phyloP scores from a whole-genome alignment of 306 rosid species.

The Corylus avellana region DNA sequence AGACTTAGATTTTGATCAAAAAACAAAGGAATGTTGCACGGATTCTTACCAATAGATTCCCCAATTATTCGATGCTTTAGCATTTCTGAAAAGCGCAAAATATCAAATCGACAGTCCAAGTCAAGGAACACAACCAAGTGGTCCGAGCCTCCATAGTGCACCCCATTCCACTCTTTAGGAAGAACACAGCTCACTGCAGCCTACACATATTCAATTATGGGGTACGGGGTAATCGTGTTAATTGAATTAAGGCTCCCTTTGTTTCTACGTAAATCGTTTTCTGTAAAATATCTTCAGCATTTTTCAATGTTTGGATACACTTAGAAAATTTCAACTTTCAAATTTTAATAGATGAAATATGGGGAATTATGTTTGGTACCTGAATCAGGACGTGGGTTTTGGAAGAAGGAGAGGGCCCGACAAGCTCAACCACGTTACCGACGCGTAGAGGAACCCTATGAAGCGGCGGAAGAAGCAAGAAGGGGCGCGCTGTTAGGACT shows the following conservation, averaged over 20 bases:
- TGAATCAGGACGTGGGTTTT: slow-evolving; percentile 76
- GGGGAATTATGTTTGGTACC: slow-evolving; percentile 16
- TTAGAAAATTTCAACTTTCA: too few relatives aligned
- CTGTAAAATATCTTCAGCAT: too few relatives aligned
- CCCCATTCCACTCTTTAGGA: slow-evolving; percentile 70
- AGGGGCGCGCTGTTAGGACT: slow-evolving; percentile 52
- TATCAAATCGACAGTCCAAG: slow-evolving; percentile 75
- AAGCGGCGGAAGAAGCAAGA: slow-evolving; percentile 68
- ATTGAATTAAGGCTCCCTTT: neutral
- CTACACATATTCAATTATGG: slow-evolving; percentile 20
- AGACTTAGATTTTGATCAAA: neutral
- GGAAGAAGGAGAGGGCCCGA: slow-evolving; percentile 85
- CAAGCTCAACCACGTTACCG: slow-evolving; percentile 81
- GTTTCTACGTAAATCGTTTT: neutral
- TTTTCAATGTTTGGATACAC: too few relatives aligned
- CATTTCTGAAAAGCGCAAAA: slow-evolving; percentile 57
- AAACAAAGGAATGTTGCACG: neutral
- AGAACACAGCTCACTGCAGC: slow-evolving; percentile 71
- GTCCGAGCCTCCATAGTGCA: slow-evolving; percentile 67
- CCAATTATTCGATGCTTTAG: slow-evolving; percentile 49
- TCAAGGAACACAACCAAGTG: slow-evolving; percentile 68
- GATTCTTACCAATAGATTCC: slow-evolving; percentile 46
- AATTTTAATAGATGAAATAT: neutral
- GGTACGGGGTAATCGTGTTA: neutral
- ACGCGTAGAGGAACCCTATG: slow-evolving; percentile 75